phyloP scores from a whole-genome alignment of 192 early-diverging fungal species.

The Backusella westeae region DNA sequence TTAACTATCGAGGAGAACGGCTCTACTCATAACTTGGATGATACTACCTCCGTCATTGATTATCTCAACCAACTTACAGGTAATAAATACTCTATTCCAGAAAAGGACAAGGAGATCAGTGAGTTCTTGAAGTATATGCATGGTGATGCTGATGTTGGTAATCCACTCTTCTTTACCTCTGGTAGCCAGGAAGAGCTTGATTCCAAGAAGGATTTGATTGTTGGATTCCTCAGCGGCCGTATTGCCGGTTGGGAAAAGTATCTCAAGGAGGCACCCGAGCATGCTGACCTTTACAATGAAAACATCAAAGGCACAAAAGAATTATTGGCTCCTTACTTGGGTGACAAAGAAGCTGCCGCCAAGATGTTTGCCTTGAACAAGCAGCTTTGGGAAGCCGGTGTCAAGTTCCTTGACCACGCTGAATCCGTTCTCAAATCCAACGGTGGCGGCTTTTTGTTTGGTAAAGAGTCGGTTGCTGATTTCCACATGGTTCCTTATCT shows the following conservation, averaged over 20 bases:
- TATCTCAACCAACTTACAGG: slow-evolving; percentile 12
- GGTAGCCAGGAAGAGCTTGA: slow-evolving; percentile 5
- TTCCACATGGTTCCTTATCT: slow-evolving; percentile 24
- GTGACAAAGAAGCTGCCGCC: neutral
- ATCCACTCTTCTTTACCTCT: slow-evolving; percentile 14
- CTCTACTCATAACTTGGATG: neutral
- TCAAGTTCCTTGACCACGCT: slow-evolving; percentile 10
- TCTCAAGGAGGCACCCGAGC: slow-evolving; percentile 9
- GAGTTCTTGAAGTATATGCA: slow-evolving; percentile 2
- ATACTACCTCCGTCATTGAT: slow-evolving; percentile 8
- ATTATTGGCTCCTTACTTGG: neutral
- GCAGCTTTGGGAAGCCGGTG: neutral
- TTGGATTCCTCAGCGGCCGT: slow-evolving; percentile 13
- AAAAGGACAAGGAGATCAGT: neutral
- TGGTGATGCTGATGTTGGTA: neutral
- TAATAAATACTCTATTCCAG: neutral
- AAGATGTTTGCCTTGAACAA: slow-evolving; percentile 8
- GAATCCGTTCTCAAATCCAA: slow-evolving; percentile 7
- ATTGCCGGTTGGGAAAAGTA: slow-evolving; percentile 11
- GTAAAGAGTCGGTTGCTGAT: slow-evolving; percentile 15
- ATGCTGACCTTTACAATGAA: slow-evolving; percentile 8
- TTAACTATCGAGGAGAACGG: neutral
- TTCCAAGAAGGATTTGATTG: slow-evolving; percentile 10
- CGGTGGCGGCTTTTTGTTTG: slow-evolving; percentile 3
- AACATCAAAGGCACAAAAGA: slow-evolving; percentile 9